Conservation (phyloP, 352 stramenopile genomes). For the Phytophthora tubulina region DNA sequence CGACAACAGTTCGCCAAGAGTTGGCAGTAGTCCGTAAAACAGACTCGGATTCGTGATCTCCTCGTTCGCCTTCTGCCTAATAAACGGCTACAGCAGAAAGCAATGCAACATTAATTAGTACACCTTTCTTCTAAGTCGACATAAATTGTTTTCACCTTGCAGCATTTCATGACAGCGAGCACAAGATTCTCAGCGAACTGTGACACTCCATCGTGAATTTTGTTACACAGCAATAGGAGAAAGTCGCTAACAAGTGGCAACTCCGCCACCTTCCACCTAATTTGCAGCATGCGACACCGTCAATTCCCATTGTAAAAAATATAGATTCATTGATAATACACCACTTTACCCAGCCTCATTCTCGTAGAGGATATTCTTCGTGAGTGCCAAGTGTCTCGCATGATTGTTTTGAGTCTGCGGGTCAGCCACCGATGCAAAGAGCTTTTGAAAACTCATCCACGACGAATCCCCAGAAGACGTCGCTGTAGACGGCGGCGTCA, state of each 20-base stretch:
- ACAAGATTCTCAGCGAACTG: slow-evolving; percentile 60
- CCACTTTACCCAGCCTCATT: slow-evolving; percentile 68
- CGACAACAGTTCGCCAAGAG: slow-evolving; percentile 66
- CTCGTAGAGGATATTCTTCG: slow-evolving; percentile 81
- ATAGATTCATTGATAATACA: neutral
- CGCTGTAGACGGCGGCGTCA: slow-evolving; percentile 7
- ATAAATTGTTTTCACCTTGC: slow-evolving; percentile 44
- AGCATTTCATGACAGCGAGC: slow-evolving; percentile 48
- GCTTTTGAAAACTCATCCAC: slow-evolving; percentile 65
- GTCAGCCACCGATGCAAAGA: slow-evolving; percentile 68
- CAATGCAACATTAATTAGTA: slow-evolving; percentile 6
- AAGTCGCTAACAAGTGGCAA: slow-evolving; percentile 72
- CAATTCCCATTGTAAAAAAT: neutral
- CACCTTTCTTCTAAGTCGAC: neutral
- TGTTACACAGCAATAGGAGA: slow-evolving; percentile 62
- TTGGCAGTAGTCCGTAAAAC: slow-evolving; percentile 57
- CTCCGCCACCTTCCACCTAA: slow-evolving; percentile 77
- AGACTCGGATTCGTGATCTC: slow-evolving; percentile 72
- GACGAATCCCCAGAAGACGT: neutral
- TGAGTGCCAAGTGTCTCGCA: slow-evolving; percentile 74
- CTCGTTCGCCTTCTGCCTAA: slow-evolving; percentile 82
- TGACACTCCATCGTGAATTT: slow-evolving; percentile 53
- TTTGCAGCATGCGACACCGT: neutral
- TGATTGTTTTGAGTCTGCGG: slow-evolving; percentile 75
- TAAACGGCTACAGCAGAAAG: slow-evolving; percentile 60